Percentiles rank a stretch among this genome's conserved stretches.
Conservation (phyloP, 179 eudicot species). For the Sideroxylon spinosum region DNA sequence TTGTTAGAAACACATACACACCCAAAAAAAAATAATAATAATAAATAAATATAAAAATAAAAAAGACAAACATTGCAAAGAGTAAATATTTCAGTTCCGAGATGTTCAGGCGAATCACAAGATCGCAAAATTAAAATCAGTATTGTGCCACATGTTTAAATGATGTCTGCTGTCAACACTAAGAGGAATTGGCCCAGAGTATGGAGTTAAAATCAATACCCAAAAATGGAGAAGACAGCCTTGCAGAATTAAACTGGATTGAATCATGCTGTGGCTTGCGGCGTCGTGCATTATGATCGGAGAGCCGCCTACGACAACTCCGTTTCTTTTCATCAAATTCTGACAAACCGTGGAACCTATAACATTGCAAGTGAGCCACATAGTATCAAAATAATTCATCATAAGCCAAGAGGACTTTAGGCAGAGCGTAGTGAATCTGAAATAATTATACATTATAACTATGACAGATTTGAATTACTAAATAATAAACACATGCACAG, state of each 20-base stretch:
- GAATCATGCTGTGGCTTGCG: constrained; percentile 82
- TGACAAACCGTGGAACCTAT: constrained; percentile 75
- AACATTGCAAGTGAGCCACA: constrained; percentile 11
- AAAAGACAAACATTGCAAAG: too few relatives aligned
- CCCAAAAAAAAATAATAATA: too few relatives aligned
- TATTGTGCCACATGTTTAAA: neutral
- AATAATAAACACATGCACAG: neutral
- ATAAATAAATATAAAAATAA: too few relatives aligned
- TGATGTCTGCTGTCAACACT: neutral
- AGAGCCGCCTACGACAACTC: constrained; percentile 91
- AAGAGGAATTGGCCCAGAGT: neutral
- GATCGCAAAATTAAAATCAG: neutral
- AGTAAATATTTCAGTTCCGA: neutral
- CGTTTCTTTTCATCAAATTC: constrained; percentile 93
- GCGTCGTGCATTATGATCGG: constrained; percentile 95
- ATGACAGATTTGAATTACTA: neutral
- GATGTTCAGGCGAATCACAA: too few relatives aligned
- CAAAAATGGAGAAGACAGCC: constrained; percentile 55
- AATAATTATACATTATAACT: neutral
- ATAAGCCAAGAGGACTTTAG: neutral
- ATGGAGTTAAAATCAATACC: constrained; percentile 34
- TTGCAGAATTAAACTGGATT: constrained; percentile 58
- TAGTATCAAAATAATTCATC: constrained; percentile 10
- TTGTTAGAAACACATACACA: too few relatives aligned
- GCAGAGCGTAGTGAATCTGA: neutral